Conservation (phyloP, 768 basidiomycete species). For the Lactarius indigo region DNA sequence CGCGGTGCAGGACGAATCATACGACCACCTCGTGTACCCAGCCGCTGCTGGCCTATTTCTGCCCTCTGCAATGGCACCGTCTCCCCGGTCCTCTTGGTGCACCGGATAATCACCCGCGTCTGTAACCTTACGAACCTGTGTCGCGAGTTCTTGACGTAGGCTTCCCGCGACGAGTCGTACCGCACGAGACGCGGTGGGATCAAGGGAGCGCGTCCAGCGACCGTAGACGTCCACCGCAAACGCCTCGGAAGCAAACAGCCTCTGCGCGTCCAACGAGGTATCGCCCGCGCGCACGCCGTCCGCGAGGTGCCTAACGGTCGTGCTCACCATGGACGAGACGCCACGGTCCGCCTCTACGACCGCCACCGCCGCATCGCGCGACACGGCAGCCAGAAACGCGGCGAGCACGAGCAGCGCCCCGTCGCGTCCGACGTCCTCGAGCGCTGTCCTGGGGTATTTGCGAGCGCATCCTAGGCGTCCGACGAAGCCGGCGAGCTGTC, state of each 20-base stretch:
- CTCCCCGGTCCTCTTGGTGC: neutral
- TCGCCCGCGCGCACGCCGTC: slow-evolving; percentile 4
- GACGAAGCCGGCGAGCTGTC: neutral
- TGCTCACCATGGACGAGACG: neutral
- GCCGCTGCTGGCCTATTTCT: too few relatives aligned
- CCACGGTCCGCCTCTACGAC: neutral
- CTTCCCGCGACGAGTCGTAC: neutral
- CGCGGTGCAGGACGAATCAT: neutral
- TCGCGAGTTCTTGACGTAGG: neutral
- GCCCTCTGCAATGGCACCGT: neutral
- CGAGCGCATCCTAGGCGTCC: neutral
- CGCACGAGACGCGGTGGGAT: neutral
- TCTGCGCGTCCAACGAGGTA: slow-evolving; percentile 1
- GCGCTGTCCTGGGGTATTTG: neutral
- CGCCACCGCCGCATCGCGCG: neutral
- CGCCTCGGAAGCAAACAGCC: neutral
- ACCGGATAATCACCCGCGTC: neutral
- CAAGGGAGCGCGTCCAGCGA: neutral
- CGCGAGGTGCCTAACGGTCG: slow-evolving; percentile 10
- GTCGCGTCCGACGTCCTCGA: neutral
- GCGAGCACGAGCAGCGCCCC: slow-evolving; percentile 1
- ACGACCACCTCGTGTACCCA: neutral
- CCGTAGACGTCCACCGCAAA: neutral
- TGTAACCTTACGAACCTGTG: neutral
- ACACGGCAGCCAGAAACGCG: neutral